Percentiles rank a stretch among this genome's conserved stretches.
Evolutionary conservation across 2,329 filamentous ascomycete genomes (phyloP).

Genomic region (Ceratocystis cubensis): DNA sequence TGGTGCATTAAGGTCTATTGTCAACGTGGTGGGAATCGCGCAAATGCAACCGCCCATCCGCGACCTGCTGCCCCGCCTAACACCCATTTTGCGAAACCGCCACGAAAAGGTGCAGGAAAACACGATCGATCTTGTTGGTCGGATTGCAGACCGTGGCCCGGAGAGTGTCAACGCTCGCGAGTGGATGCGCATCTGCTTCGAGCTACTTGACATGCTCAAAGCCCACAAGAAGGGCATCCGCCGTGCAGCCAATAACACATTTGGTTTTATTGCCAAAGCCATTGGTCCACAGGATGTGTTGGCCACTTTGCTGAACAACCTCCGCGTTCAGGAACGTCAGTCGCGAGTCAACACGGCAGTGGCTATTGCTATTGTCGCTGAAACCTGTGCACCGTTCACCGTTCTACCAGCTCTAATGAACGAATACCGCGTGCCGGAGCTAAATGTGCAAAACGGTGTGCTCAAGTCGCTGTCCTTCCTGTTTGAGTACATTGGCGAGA

Average conservation of each 20-base stretch:
- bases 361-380: constrained; percentile 94
- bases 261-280: constrained; percentile 98
- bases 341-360: constrained; percentile 97
- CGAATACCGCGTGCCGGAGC: constrained; percentile 93
- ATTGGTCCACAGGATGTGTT: constrained; percentile 96
- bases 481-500: constrained; percentile 98
- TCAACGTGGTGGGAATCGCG: constrained; percentile 93
- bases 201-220: constrained; percentile 97
- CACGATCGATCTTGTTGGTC: constrained; percentile 92
- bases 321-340: constrained; percentile 93
- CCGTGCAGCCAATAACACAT: constrained; percentile 96
- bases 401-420: constrained; percentile 99
- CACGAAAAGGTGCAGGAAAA: constrained; percentile 99
- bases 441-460: constrained; percentile 97
- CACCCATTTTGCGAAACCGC: constrained; percentile 93
- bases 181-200: constrained; percentile 99
- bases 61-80: constrained; percentile 84
- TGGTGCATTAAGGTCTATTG: constrained; percentile 86
- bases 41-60: constrained; percentile 98
- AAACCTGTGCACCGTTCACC: constrained; percentile 96
- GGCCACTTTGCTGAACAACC: constrained; percentile 88
- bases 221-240: constrained; percentile 99
- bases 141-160: constrained; percentile 91
- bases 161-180: constrained; percentile 94
- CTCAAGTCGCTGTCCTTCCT: constrained; percentile 94